Conservation (phyloP, 2,329 filamentous ascomycete genomes). For the Paraphaeosphaeria sporulosa region DNA sequence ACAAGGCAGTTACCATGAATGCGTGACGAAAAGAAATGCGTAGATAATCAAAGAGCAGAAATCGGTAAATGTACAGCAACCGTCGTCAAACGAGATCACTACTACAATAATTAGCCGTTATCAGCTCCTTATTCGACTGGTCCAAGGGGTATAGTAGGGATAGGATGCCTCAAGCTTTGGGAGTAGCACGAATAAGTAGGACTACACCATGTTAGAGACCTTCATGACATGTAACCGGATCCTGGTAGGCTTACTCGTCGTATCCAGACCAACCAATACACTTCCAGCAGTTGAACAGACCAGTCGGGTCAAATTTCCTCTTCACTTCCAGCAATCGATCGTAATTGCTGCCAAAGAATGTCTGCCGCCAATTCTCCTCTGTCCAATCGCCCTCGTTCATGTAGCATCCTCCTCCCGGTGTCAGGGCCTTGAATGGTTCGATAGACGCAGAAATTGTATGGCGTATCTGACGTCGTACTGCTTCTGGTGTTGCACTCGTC, state of each 20-base stretch:
- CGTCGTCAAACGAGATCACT: neutral
- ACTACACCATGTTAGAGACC: slow-evolving; percentile 17
- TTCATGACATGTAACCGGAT: neutral
- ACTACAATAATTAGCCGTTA: neutral
- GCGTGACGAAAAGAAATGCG: neutral
- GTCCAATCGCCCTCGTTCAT: slow-evolving; percentile 47
- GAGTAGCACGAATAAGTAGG: slow-evolving; percentile 43
- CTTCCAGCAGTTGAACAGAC: slow-evolving; percentile 48
- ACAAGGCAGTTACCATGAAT: neutral
- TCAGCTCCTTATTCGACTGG: slow-evolving; percentile 20
- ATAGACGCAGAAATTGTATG: slow-evolving; percentile 41
- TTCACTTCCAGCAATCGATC: slow-evolving; percentile 35
- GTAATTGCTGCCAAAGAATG: slow-evolving; percentile 46
- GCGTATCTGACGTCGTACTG: slow-evolving; percentile 34
- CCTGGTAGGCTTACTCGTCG: slow-evolving; percentile 36
- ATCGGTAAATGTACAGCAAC: neutral
- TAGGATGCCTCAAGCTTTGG: slow-evolving; percentile 28
- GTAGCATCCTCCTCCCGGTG: slow-evolving; percentile 46
- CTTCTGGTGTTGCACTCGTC: slow-evolving; percentile 29
- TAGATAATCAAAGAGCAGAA: neutral
- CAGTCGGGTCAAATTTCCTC: slow-evolving; percentile 39
- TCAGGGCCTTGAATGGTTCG: slow-evolving; percentile 42
- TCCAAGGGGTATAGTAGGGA: slow-evolving; percentile 32
- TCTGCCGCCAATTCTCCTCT: slow-evolving; percentile 44
- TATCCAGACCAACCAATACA: slow-evolving; percentile 47